A percentile compares a stretch with the other conserved stretches of the same genome.
Evolutionary conservation across 2,329 filamentous ascomycete species (phyloP).

Genomic region (Colletotrichum tanaceti): DNA sequence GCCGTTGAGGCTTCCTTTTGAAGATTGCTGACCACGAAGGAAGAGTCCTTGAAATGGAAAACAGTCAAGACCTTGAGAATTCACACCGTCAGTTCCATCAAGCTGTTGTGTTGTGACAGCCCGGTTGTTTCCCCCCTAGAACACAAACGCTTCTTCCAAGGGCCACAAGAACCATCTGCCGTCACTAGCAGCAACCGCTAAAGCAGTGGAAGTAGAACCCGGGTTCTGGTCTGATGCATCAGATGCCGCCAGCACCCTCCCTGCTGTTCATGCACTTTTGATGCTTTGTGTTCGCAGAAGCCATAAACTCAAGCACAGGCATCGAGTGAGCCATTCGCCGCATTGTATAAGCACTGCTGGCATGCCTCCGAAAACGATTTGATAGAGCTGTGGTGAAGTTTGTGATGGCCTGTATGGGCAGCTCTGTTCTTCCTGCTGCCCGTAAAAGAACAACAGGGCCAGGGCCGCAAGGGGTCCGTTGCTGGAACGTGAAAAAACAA

Average conservation of each 20-base stretch:
- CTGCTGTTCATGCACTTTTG: too few relatives aligned
- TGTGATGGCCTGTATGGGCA: too few relatives aligned
- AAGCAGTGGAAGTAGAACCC: too few relatives aligned
- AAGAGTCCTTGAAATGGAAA: background rate
- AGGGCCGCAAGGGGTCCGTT: too few relatives aligned
- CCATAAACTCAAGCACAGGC: too few relatives aligned
- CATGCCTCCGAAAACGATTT: too few relatives aligned
- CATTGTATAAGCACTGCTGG: too few relatives aligned
- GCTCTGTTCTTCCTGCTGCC: background rate
- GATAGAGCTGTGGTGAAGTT: background rate
- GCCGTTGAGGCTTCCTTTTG: background rate
- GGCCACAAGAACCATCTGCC: background rate
- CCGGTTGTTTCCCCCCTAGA: background rate
- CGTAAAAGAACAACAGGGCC: background rate
- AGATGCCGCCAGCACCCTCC: too few relatives aligned
- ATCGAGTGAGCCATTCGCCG: too few relatives aligned
- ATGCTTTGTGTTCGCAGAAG: too few relatives aligned
- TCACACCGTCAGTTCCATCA: background rate
- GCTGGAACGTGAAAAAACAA: background rate
- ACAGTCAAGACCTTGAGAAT: background rate
- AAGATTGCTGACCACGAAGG: background rate
- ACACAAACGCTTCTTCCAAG: background rate
- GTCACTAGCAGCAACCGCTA: too few relatives aligned
- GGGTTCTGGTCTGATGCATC: too few relatives aligned
- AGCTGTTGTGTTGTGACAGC: background rate